Conservation (phyloP, 768 basidiomycete species). For the Dentipellis sp. region DNA sequence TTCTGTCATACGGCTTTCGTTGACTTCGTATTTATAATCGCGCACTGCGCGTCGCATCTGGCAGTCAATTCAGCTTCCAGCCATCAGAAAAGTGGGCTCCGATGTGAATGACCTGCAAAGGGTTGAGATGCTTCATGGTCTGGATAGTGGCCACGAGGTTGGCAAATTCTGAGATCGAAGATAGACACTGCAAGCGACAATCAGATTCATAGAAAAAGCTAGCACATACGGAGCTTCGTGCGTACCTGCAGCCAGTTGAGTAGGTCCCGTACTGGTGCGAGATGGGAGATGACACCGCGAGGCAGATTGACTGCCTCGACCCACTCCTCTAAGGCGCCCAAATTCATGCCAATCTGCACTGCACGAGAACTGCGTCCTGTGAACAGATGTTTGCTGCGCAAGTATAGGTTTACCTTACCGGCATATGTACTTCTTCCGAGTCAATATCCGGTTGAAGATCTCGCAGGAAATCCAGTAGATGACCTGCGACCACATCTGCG, state of each 20-base stretch:
- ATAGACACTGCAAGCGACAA: constrained; percentile 49
- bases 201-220: constrained; percentile 10
- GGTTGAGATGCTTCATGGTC: constrained; percentile 79
- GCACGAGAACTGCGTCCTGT: constrained; percentile 57
- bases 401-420: constrained; percentile 37
- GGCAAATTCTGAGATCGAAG: constrained; percentile 81
- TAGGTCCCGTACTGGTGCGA: constrained; percentile 77
- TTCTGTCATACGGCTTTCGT: constrained; percentile 86
- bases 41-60: constrained; percentile 90
- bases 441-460: constrained; percentile 76
- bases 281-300: constrained; percentile 67
- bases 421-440: constrained; percentile 93
- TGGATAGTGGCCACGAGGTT: constrained; percentile 87
- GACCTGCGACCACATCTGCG: constrained; percentile 95
- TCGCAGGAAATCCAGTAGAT: constrained; percentile 98
- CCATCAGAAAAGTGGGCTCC: background rate
- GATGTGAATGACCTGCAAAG: constrained; percentile 60
- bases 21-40: constrained; percentile 91
- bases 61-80: background rate
- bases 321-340: constrained; percentile 87
- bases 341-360: constrained; percentile 82
- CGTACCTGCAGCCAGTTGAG: constrained; percentile 72
- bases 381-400: background rate
- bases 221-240: background rate
- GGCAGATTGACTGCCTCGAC: constrained; percentile 75